phyloP scores from a whole-genome alignment of 306 rosid genomes.

The Cajanus cajan region DNA sequence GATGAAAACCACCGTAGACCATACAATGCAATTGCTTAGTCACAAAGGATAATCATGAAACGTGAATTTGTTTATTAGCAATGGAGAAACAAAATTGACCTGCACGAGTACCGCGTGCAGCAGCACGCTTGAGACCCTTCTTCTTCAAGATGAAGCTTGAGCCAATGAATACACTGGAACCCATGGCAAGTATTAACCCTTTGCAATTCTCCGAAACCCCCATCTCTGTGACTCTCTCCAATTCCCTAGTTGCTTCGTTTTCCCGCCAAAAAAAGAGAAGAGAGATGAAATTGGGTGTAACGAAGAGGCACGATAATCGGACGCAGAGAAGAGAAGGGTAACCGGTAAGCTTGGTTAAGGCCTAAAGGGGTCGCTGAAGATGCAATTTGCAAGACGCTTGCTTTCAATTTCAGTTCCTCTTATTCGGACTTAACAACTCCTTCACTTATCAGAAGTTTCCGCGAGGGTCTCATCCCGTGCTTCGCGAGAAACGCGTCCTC shows the following conservation, averaged over 20 bases:
- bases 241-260: background rate
- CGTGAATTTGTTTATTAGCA: background rate
- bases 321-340: no score
- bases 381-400: background rate
- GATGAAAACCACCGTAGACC: background rate
- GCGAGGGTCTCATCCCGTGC: background rate
- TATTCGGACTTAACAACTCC: background rate
- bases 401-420: background rate
- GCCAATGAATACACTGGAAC: conserved; percentile 85
- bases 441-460: conserved; percentile 28
- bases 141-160: conserved; percentile 92
- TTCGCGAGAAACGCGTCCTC: background rate
- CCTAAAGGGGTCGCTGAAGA: background rate
- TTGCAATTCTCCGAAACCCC: conserved; percentile 66
- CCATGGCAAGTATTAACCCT: conserved; percentile 74
- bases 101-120: conserved; percentile 74
- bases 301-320: background rate
- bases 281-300: background rate
- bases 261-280: conserved; percentile 34
- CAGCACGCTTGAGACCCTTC: conserved; percentile 91
- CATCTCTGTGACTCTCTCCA: conserved; percentile 36
- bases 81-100: conserved; percentile 39
- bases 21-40: background rate
- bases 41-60: background rate
- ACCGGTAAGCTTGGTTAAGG: background rate